Evolutionary conservation across 305 asterid species (phyloP), one percentile per base, ranked within the genome.

Genomic region (Fraxinus greggii): DNA sequence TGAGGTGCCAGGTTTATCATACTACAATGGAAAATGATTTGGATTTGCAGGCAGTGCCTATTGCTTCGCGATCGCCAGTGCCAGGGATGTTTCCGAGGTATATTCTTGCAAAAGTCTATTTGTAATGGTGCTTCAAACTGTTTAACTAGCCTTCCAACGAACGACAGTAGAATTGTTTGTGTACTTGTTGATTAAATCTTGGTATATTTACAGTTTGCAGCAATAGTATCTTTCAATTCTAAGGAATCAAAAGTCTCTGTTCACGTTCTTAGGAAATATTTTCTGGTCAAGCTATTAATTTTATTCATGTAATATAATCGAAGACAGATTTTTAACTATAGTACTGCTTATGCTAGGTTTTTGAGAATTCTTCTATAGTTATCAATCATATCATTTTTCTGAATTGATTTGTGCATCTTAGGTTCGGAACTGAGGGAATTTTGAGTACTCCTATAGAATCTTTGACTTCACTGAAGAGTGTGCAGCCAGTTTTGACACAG

Each of bases 21-120:
- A 90, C 97, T 40, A 83, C 97, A 63, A 90, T 95, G 96, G 99
- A 95, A 82, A 91, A 76, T 78, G 98, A 95, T 84, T 95, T 97
- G 99, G 97, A 94, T 89, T 89, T 95, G 81, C 97, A 95, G 84
- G 97, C 97, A 69, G 88, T 95, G 77, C 95, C 98, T n/a, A 88
- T 95, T 75, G 89, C 99, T 72, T 85, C 97, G 2, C 89, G 94
- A 85, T 88, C 93, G 75, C 97, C 98, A 29, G 86, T 87, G 42
- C 91, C 95, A 4, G 93, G 90, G 38, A 85, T 89, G 88, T 91
- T 92, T 78, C 94, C 97, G 2, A 91, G 97, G 99, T 95, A 90
- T 75, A 74, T 72, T 84, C 61, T 35, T 17, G 70, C 73, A 7
- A 75, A 70, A 13, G 21, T 59, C 24, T 24, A 23, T 61, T 54